A percentile compares a stretch with the other conserved stretches of the same genome.
Conservation (phyloP, 2,329 filamentous ascomycete species). For the Raffaelea deltoideospora region DNA sequence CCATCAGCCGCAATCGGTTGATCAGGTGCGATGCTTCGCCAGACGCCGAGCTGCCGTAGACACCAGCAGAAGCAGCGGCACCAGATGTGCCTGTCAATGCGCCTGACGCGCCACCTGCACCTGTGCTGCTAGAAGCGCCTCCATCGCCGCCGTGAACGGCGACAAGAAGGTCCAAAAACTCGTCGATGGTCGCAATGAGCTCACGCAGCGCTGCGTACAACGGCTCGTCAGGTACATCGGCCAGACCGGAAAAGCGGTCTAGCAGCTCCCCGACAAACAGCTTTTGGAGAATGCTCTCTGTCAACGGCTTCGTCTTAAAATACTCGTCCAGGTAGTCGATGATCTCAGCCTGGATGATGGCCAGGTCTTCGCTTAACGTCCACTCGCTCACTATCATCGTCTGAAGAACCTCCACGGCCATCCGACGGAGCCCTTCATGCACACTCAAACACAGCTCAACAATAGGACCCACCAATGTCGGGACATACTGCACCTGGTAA, state of each 20-base stretch:
- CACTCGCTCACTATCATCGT: slow-evolving; percentile 99
- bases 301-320: slow-evolving; percentile 79
- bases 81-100: too few species aligned
- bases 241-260: slow-evolving; percentile 60
- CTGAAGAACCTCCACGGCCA: slow-evolving; percentile 85
- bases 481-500: slow-evolving; percentile 97
- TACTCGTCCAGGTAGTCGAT: slow-evolving; percentile 84
- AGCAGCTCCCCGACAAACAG: slow-evolving; percentile 79
- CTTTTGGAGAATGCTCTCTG: slow-evolving; percentile 81
- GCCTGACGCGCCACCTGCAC: not conserved
- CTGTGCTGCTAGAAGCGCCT: slow-evolving; percentile 18
- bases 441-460: slow-evolving; percentile 91
- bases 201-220: slow-evolving; percentile 63
- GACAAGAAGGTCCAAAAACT: slow-evolving; percentile 79
- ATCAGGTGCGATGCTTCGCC: slow-evolving; percentile 72
- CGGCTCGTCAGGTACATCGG: slow-evolving; percentile 51
- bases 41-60: slow-evolving; percentile 1
- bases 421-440: slow-evolving; percentile 75
- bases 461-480: slow-evolving; percentile 76
- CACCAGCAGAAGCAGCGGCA: too few species aligned
- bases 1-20: slow-evolving; percentile 82
- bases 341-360: slow-evolving; percentile 86
- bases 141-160: slow-evolving; percentile 70
- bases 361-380: slow-evolving; percentile 85
- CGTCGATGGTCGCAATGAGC: slow-evolving; percentile 72